Evolutionary conservation across 1,284 basidiomycete species (phyloP).

Genomic region (Entoloma clypeatum): DNA sequence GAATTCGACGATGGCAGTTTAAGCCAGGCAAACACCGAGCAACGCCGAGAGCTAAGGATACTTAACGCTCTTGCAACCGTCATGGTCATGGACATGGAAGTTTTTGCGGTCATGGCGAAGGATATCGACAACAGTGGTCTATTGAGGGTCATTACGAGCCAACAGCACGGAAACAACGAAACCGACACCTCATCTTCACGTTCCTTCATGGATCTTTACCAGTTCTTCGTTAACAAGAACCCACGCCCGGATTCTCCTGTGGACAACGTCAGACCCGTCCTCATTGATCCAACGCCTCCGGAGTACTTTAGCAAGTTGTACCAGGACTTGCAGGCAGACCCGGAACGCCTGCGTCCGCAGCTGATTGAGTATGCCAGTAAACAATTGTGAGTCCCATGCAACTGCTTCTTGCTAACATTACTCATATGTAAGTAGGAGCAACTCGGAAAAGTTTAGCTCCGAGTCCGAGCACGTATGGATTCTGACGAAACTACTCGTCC

Average conservation of each 20-base stretch:
- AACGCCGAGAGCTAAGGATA: conserved; percentile 2
- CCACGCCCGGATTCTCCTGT: background rate
- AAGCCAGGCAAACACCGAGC: too few relatives aligned
- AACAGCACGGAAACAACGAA: background rate
- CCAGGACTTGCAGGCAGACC: too few relatives aligned
- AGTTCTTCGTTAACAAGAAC: conserved; percentile 1
- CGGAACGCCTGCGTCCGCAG: too few relatives aligned
- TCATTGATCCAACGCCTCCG: background rate
- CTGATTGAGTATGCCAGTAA: background rate
- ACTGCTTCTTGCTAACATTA: background rate
- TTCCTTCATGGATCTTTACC: background rate
- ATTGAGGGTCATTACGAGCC: background rate
- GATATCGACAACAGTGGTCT: background rate
- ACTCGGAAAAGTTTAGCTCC: background rate
- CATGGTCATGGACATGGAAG: background rate
- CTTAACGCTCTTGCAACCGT: conserved; percentile 7
- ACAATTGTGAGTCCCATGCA: background rate
- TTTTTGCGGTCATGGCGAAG: conserved; percentile 7
- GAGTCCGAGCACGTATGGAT: conserved; percentile 12
- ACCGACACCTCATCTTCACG: background rate
- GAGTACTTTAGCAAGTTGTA: too few relatives aligned
- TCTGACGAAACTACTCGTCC: conserved; percentile 2
- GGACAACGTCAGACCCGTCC: background rate
- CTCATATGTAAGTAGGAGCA: conserved; percentile 1
- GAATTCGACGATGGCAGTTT: too few relatives aligned